Conservation (phyloP, 805 yeast species). For the Wickerhamiella kazuoi region DNA sequence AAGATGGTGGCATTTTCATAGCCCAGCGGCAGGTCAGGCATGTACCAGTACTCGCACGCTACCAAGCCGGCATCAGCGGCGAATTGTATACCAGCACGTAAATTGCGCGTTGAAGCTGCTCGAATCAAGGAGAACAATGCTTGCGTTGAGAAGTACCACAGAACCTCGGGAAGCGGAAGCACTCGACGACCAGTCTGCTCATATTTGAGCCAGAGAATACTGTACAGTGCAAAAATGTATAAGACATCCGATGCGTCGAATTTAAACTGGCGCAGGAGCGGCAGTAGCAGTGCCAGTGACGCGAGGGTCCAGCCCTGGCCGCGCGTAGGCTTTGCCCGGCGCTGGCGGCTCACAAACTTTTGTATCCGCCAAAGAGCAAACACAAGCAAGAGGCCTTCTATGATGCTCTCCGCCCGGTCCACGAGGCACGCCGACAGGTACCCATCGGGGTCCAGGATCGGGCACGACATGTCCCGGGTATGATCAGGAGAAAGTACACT, state of each 20-base stretch:
- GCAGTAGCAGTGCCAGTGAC: not conserved
- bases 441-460: not conserved
- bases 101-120: not conserved
- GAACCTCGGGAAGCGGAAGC: not conserved
- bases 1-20: not conserved
- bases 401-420: not conserved
- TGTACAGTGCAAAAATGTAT: not conserved
- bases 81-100: not conserved
- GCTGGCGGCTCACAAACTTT: not conserved
- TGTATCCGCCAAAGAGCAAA: not conserved
- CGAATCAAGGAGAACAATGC: not conserved
- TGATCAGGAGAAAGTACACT: too few relatives aligned
- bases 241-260: not conserved
- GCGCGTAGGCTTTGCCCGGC: not conserved
- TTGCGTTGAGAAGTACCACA: not conserved
- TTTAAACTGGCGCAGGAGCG: not conserved
- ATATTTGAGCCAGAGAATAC: not conserved
- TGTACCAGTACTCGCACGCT: not conserved
- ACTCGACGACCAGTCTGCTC: not conserved
- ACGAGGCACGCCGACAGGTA: not conserved
- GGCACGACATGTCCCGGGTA: not conserved
- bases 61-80: not conserved
- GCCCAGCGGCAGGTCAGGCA: not conserved
- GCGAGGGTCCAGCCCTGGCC: not conserved
- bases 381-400: not conserved